Evolutionary conservation across 805 yeast genomes (phyloP), one percentile per base, ranked within the genome.

Genomic region (Maudiozyma barnettii): DNA sequence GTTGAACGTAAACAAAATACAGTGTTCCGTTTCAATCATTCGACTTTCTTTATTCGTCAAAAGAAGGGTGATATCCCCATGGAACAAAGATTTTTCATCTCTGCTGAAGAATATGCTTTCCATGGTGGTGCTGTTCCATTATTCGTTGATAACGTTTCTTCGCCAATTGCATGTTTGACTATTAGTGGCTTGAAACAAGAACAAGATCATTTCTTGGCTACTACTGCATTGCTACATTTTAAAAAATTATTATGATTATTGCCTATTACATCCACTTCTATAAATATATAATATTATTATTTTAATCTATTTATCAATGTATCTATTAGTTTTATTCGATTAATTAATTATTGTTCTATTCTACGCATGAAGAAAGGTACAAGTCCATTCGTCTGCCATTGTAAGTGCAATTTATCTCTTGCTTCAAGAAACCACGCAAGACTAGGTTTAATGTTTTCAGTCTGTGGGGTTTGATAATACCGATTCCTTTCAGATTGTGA

Each of bases 61-160:
- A 72, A 71, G 54, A 61, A 73, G 48, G 64, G 65, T 21, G 46
- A 44, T 1, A 70, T 65, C 49, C 64, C 63, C 2, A 62, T 67
- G 44, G 63, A 73, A 7, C 74, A 70, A 39, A 70, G 67, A 3
- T 60, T 62, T 38, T 71, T 67, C 46, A 61, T 76, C 18, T 69
- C 71, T 26, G 63, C 71, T 9, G 54, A 53, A 18, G 76, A 73
- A 12, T 77, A 69, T 53, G 78, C 79, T 9, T 60, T 68, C 29
- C 79, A 76, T 52, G 84, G 84, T 21, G 84, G 84, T 46, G 71
- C 75, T 31, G 70, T 78, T 44, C 81, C 82, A 10, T 61, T 78
- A 30, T 68, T 67, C 49, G 53, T 74, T 18, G 46, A 46, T 2
- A 53, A 55, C 20, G 57, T 59, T 20, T 63, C 64, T 23, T 58